Base-by-base conservation (phyloP, 192 early-diverging fungal species). In the Chytriomyces sp. region DNA sequence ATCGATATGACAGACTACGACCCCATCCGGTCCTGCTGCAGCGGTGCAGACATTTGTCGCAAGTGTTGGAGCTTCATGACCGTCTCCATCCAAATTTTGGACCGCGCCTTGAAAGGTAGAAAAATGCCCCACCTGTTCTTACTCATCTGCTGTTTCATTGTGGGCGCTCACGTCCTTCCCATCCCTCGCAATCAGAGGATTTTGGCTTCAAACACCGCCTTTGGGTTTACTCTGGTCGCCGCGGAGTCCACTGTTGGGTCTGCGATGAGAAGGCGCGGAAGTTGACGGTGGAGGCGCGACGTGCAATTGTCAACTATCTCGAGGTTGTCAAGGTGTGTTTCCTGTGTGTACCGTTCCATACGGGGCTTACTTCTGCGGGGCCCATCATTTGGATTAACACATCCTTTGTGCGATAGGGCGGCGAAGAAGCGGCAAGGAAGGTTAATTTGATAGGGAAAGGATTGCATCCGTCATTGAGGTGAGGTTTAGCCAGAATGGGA, bases 1-100 rank as follows among this genome's bases (percentile, higher is more conserved):
- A 96, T 99, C 67, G 97, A 99, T 85, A 94, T 99, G 94, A 96
- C 95, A 0, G 97, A 99, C 80, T 99, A 99, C 72, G 96, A 99
- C 78, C 95, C 97, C 36, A 87, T 99, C 52, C 86, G 96, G 49
- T 96, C 94, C 5, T 99, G 96, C 76, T 98, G 95, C 83, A 90
- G 81, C 39, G 94, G 93, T 67, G 96, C 89, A 19, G 82, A 87
- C 71, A 91, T 98, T 30, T 98, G 96, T 72, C 56, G 28, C 10
- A 93, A 89, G 78, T 98, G 96, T 79, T 98, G 96, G 96, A 79
- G 87, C 64, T 96, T 96, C 52, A 96, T 98, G 94, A 91, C 88
- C 0, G 80, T 97, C 31, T 87, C 95, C 17, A 94, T 97, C 79
- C 90, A 93, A 67, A 83, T 98, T 53, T 72, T 98, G 68, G 88